These are phyloP conservation scores for Ensete ventricosum DNA, from an alignment of 176 grass and related monocot species.

Conservation along the genomic window DNA sequence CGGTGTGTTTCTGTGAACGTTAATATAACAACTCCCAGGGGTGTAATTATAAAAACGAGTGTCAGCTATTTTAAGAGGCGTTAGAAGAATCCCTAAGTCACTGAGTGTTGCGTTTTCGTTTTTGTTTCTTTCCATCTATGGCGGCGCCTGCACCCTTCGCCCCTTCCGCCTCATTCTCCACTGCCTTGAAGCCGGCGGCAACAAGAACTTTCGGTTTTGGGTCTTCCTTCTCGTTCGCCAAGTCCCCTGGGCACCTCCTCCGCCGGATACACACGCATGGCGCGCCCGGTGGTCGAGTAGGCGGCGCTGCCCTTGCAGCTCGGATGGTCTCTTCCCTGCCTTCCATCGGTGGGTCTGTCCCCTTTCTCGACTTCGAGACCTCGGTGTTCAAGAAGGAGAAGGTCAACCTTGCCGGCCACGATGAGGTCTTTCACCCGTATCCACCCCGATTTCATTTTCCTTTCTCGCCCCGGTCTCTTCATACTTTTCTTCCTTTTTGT, in stretches of 20 bases:
- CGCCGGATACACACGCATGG: constrained; percentile 4
- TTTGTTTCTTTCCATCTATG: not conserved
- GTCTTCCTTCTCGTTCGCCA: constrained; percentile 13
- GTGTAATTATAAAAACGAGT: too few species aligned
- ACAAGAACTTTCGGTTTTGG: not conserved
- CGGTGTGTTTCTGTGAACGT: too few species aligned
- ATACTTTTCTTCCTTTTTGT: not conserved
- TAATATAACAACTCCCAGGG: too few species aligned
- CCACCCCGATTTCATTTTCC: not conserved
- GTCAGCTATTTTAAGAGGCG: too few species aligned
- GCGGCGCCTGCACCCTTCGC: constrained; percentile 14
- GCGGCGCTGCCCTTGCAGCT: constrained; percentile 30
- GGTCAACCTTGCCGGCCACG: constrained; percentile 75
- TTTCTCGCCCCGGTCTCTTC: not conserved
- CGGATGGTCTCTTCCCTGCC: constrained; percentile 35
- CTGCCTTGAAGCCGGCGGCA: constrained; percentile 29
- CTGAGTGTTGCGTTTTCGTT: too few species aligned
- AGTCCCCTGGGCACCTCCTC: constrained; percentile 7
- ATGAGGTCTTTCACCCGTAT: constrained; percentile 37
- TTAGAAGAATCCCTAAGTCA: too few species aligned
- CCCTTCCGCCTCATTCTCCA: constrained; percentile 33
- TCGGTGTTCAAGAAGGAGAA: constrained; percentile 84
- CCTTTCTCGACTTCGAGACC: constrained; percentile 66
- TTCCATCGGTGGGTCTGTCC: constrained; percentile 28
- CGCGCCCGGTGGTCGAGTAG: not conserved